Conservation (phyloP, 108 stramenopile genomes). For the Mayamaea pseudoterrestris region DNA sequence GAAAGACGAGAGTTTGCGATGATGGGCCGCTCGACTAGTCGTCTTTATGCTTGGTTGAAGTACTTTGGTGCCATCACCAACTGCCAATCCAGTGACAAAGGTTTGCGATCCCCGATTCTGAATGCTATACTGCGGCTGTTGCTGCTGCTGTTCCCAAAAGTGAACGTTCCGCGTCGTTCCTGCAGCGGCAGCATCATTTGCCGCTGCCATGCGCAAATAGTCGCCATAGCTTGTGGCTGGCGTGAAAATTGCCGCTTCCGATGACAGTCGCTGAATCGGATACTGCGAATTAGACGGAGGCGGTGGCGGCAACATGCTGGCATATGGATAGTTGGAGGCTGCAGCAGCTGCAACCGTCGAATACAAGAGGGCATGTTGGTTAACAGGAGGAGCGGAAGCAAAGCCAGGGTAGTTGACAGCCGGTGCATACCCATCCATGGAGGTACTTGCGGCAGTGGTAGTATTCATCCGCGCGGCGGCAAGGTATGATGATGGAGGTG, state of each 20-base stretch:
- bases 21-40: constrained; percentile 14
- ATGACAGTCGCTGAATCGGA: constrained; percentile 1
- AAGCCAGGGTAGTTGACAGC: too few relatives aligned
- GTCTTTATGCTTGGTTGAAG: constrained; percentile 5
- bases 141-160: constrained; percentile 1
- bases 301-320: constrained; percentile 20
- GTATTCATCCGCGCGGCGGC: background rate
- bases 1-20: constrained; percentile 44
- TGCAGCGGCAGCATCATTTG: background rate
- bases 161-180: background rate
- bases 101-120: constrained; percentile 27
- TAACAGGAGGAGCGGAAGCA: constrained; percentile 1
- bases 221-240: constrained; percentile 4
- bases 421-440: too few relatives aligned
- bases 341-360: constrained; percentile 9
- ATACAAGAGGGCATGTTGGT: constrained; percentile 3
- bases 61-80: constrained; percentile 15
- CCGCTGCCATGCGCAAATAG: constrained; percentile 7
- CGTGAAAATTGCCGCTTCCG: constrained; percentile 10
- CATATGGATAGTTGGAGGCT: constrained; percentile 18
- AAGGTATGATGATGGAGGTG: background rate
- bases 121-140: background rate
- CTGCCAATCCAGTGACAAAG: constrained; percentile 28
- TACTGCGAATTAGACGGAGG: constrained; percentile 14
- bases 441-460: constrained; percentile 5